These are phyloP conservation scores for Melampsora larici-populina DNA, from an alignment of 1,284 basidiomycete species.

Conservation along the genomic window DNA sequence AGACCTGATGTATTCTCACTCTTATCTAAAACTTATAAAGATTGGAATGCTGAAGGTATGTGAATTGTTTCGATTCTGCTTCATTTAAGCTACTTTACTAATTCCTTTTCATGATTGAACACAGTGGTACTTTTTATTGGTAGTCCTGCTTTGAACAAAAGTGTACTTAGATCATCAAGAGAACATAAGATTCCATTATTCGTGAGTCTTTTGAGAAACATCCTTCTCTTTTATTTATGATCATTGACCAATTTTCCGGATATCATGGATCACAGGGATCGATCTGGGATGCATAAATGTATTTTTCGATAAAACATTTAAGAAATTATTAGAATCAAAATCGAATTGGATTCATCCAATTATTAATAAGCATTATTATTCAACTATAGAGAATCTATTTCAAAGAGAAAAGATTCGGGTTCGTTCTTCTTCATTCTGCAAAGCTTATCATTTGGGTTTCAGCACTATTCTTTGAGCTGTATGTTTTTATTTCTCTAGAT, in stretches of 20 bases:
- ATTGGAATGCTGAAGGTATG: conserved; percentile 67
- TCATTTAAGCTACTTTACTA: background rate
- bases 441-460: no score
- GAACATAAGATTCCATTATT: no score
- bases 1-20: conserved; percentile 73
- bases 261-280: background rate
- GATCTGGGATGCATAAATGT: background rate
- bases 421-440: no score
- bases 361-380: background rate
- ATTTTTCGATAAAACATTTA: background rate
- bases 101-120: background rate
- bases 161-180: background rate
- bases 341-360: background rate
- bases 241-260: background rate
- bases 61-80: background rate
- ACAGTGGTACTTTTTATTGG: conserved; percentile 3
- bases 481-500: no score
- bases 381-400: background rate
- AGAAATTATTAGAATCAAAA: background rate
- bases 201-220: background rate
- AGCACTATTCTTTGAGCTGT: no score
- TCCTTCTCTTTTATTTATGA: background rate
- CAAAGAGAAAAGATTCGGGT: background rate
- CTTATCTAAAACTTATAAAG: conserved; percentile 64
- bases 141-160: background rate